Evolutionary conservation across 768 basidiomycete genomes (phyloP), one percentile per base, ranked within the genome.

Genomic region (Kwoniella sp.): DNA sequence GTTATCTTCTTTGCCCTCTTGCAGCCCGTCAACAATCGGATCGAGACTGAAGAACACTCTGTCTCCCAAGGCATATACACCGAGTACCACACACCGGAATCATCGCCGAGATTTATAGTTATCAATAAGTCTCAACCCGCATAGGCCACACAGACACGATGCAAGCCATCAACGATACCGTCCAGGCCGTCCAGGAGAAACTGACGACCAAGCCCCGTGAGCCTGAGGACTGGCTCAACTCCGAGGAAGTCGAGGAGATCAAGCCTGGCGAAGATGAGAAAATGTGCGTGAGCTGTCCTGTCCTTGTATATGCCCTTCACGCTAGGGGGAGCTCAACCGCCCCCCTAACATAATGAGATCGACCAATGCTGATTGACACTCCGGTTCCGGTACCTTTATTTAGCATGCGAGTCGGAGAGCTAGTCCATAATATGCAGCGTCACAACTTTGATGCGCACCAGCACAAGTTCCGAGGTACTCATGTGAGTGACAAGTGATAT

Each of bases 401-500:
- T 34, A 64, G 63, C 3, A 22, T 64, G 25, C 63, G 63, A 41
- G 63, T 69, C 4, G 64, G 68, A 26, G 63, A 69, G 60, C 26
- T 62, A 30, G 64, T 69, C 9, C 51, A 60, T 50, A 60, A 66
- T 50, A 69, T 69, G 68, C 63, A 65, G 48, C 45, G 54, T 25
- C 58, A 59, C 31, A 69, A 66, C 51, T 69, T 69, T 26, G 68
- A 69, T 55, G 38, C 64, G 31, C 70, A 71, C 47, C 63, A 65
- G 31, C 70, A 71, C 48, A 62, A 57, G 30, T 68, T 62, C 38
- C 34, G 70, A 55, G 70, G 70, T 2, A 71, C 70, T 12, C 70
- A 71, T 57, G 63, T 64, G 45, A 56, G 55, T 56, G 12, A n/a
- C n/a, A n/a, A n/a, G n/a, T n/a, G n/a, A n/a, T 25, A 1, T 2